phyloP scores from a whole-genome alignment of 2,329 filamentous ascomycete species.

The Aspergillus ochraceus region DNA sequence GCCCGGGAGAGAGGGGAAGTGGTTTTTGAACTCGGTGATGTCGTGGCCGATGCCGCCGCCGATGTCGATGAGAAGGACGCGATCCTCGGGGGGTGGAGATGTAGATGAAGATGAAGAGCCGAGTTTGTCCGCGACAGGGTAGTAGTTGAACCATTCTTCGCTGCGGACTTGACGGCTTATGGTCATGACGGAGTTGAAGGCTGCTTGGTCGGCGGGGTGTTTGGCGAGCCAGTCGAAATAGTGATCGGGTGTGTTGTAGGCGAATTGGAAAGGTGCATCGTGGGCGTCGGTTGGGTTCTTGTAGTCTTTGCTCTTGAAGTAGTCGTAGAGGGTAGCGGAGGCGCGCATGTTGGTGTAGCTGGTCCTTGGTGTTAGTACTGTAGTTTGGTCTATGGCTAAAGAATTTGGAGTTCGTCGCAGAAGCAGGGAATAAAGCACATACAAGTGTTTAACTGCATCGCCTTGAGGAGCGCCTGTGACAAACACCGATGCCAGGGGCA shows the following conservation, averaged over 20 bases:
- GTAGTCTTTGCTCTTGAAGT: slow-evolving; percentile 30
- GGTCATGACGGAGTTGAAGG: slow-evolving; percentile 32
- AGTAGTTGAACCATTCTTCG: slow-evolving; percentile 19
- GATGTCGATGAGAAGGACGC: slow-evolving; percentile 35
- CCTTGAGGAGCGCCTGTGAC: slow-evolving; percentile 7
- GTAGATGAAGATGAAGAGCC: too few relatives aligned
- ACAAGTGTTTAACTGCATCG: slow-evolving; percentile 23
- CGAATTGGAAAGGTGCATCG: slow-evolving; percentile 30
- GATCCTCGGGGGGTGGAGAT: too few relatives aligned
- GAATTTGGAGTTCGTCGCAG: not conserved
- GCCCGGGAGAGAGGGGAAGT: slow-evolving; percentile 27
- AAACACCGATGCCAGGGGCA: slow-evolving; percentile 13
- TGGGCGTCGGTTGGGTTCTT: slow-evolving; percentile 26
- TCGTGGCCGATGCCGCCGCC: slow-evolving; percentile 40
- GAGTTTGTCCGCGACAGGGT: slow-evolving; percentile 15
- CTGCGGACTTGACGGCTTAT: not conserved
- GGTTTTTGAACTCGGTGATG: slow-evolving; percentile 25
- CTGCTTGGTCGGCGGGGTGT: slow-evolving; percentile 17
- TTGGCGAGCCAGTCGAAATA: slow-evolving; percentile 29
- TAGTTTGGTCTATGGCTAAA: not conserved
- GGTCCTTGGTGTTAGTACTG: too few relatives aligned
- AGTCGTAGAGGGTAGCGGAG: slow-evolving; percentile 22
- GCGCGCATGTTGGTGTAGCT: slow-evolving; percentile 15
- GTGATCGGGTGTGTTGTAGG: slow-evolving; percentile 21
- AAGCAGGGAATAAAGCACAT: not conserved